phyloP scores from a whole-genome alignment of 768 basidiomycete species.

The Tephrocybe sp. region DNA sequence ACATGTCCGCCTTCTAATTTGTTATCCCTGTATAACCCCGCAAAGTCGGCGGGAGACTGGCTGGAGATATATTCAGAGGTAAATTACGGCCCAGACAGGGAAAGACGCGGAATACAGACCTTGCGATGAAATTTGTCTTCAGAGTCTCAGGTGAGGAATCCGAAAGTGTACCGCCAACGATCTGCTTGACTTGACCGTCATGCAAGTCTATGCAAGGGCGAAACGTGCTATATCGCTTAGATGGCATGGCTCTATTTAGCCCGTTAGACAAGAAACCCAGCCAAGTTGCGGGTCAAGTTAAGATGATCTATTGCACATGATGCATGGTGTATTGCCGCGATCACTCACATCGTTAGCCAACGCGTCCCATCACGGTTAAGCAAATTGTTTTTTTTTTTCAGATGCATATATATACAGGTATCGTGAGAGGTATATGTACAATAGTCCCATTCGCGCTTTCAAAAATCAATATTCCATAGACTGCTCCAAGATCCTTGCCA shows the following conservation, averaged over 20 bases:
- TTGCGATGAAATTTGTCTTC: constrained; percentile 89
- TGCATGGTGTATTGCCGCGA: too few relatives aligned
- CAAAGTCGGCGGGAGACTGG: constrained; percentile 76
- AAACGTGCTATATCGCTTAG: constrained; percentile 54
- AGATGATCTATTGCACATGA: too few relatives aligned
- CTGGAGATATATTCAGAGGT: constrained; percentile 36
- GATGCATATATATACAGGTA: too few relatives aligned
- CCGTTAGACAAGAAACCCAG: too few relatives aligned
- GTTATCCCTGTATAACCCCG: constrained; percentile 69
- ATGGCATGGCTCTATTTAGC: constrained; percentile 23
- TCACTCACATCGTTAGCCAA: too few relatives aligned
- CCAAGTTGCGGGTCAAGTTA: too few relatives aligned
- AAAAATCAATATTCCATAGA: constrained; percentile 68
- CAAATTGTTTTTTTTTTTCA: too few relatives aligned
- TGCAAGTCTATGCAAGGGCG: constrained; percentile 97
- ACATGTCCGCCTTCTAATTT: constrained; percentile 86
- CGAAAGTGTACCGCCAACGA: constrained; percentile 92
- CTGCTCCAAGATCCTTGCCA: constrained; percentile 76
- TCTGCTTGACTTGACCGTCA: constrained; percentile 95
- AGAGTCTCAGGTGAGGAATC: constrained; percentile 57
- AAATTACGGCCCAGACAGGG: constrained; percentile 11
- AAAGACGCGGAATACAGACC: constrained; percentile 43
- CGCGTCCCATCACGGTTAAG: too few relatives aligned
- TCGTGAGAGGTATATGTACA: not conserved
- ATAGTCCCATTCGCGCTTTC: not conserved